A percentile compares a stretch with the other conserved stretches of the same genome.
These are phyloP conservation scores for Penicillium hordei DNA, from an alignment of 2,329 filamentous ascomycete species.

Conservation along the genomic window DNA sequence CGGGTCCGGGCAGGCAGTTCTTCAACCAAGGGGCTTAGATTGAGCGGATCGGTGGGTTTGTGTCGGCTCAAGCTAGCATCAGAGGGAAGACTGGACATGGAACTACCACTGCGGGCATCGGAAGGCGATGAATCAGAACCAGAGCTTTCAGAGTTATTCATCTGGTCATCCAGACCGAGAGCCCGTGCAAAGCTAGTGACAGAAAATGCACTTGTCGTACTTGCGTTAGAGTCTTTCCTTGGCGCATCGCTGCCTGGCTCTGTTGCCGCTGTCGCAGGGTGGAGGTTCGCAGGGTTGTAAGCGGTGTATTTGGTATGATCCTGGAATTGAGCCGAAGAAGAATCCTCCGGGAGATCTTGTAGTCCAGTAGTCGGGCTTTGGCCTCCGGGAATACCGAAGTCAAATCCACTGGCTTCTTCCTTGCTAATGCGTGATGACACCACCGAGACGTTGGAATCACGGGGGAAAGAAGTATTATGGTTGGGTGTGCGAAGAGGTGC, in stretches of 20 bases:
- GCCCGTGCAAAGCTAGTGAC: conserved; percentile 43
- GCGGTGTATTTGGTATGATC: conserved; percentile 19
- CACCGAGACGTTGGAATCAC: conserved; percentile 28
- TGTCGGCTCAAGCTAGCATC: conserved; percentile 33
- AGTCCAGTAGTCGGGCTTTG: conserved; percentile 17
- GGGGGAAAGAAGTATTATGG: conserved; percentile 18
- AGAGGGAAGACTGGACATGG: conserved; percentile 59
- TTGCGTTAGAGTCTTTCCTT: conserved; percentile 32
- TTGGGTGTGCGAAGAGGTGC: conserved; percentile 26
- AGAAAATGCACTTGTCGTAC: conserved; percentile 34
- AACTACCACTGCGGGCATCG: conserved; percentile 60
- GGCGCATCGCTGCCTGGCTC: conserved; percentile 13
- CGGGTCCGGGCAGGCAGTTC: conserved; percentile 48
- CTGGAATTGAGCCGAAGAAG: conserved; percentile 15
- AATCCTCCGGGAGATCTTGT: conserved; percentile 23
- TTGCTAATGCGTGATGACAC: conserved; percentile 20
- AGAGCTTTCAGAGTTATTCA: conserved; percentile 64
- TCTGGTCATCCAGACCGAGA: conserved; percentile 56
- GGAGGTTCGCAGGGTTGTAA: conserved; percentile 23
- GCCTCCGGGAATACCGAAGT: conserved; percentile 28
- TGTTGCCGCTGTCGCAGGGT: conserved; percentile 20
- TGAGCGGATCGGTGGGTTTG: conserved; percentile 36
- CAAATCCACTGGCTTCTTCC: conserved; percentile 31
- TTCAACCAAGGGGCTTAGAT: conserved; percentile 56
- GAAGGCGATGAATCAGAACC: conserved; percentile 64